Percentiles rank a stretch among this genome's conserved stretches.
Conservation (phyloP, 2,329 filamentous ascomycete species). For the Bertia moriformis region DNA sequence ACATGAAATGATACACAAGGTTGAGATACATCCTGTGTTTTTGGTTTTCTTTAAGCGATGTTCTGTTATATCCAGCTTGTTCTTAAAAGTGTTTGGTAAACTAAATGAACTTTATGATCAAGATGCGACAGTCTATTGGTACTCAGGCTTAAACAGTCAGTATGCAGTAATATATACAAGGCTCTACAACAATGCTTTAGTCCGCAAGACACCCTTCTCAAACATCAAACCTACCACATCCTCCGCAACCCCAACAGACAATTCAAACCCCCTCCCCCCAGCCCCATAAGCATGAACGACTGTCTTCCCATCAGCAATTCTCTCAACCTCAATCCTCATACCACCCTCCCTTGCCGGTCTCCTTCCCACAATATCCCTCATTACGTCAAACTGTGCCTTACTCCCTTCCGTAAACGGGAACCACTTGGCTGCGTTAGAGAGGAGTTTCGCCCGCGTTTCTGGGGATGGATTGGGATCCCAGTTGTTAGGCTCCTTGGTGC, state of each 20-base stretch:
- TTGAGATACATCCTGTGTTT: no score
- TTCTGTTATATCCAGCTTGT: no score
- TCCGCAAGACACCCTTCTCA: background rate
- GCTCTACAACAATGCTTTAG: background rate
- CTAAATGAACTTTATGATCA: no score
- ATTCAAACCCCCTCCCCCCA: background rate
- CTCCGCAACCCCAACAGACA: background rate
- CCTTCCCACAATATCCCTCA: background rate
- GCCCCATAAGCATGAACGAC: constrained; percentile 1
- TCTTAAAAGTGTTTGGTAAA: no score
- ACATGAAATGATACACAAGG: no score
- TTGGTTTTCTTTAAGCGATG: no score
- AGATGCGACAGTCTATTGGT: no score
- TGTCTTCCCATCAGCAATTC: background rate
- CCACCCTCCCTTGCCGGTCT: background rate
- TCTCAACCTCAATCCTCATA: background rate
- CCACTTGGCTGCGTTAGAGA: background rate
- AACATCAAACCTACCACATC: constrained; percentile 1
- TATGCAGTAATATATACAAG: no score
- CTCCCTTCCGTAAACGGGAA: background rate
- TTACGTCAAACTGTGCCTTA: background rate
- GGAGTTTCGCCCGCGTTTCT: background rate
- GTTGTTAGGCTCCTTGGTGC: background rate
- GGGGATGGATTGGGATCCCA: background rate
- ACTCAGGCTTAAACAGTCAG: no score